These are phyloP conservation scores for Ascoidea asiatica DNA, from an alignment of 805 yeast genomes.

Conservation along the genomic window DNA sequence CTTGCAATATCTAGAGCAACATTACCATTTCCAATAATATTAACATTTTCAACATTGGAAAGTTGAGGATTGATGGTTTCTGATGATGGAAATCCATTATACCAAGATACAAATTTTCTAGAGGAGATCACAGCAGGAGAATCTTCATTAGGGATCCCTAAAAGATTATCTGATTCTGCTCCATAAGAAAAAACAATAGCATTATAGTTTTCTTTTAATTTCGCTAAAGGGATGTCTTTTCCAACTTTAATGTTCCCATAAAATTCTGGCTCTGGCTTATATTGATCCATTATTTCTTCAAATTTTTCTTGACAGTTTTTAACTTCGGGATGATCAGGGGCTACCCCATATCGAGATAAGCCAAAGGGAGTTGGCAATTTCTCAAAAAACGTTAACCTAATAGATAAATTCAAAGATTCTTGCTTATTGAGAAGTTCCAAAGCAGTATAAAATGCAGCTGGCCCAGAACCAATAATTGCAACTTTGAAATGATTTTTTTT, in stretches of 20 bases:
- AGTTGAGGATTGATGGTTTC: conserved; percentile 41
- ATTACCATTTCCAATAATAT: conserved; percentile 92
- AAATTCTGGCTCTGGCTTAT: conserved; percentile 21
- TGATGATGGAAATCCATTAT: conserved; percentile 73
- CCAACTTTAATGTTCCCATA: conserved; percentile 69
- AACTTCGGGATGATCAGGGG: conserved; percentile 98
- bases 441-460: conserved; percentile 90
- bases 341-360: conserved; percentile 87
- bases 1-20: conserved; percentile 90
- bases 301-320: conserved; percentile 68
- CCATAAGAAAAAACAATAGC: conserved; percentile 78
- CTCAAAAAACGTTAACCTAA: conserved; percentile 66
- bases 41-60: conserved; percentile 45
- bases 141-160: conserved; percentile 44
- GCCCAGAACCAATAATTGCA: conserved; percentile 91
- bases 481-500: too few relatives aligned
- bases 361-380: conserved; percentile 85
- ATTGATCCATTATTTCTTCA: conserved; percentile 28
- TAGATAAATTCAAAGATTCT: conserved; percentile 15
- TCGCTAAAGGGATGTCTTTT: conserved; percentile 34
- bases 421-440: conserved; percentile 46
- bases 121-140: conserved; percentile 63
- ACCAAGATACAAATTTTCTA: conserved; percentile 88
- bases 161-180: conserved; percentile 40
- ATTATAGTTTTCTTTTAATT: conserved; percentile 46